These are phyloP conservation scores for Sideroxylon spinosum DNA, from an alignment of 179 eudicot species.

Conservation along the genomic window DNA sequence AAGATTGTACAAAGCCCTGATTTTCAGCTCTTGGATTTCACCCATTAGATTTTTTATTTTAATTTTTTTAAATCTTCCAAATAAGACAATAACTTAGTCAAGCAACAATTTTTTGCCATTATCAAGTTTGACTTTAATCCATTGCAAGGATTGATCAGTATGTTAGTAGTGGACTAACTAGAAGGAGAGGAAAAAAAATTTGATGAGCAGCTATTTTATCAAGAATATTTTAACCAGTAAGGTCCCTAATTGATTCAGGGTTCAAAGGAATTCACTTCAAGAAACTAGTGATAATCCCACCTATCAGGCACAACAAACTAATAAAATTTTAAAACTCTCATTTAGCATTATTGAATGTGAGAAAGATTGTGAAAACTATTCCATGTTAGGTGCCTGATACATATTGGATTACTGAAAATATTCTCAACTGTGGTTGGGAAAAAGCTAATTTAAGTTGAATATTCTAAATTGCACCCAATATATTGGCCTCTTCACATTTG, in stretches of 20 bases:
- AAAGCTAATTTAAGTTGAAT: no score
- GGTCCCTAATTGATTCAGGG: no score
- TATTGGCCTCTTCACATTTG: not conserved
- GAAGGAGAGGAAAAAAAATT: not conserved
- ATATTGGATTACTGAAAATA: not conserved
- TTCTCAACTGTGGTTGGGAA: not conserved
- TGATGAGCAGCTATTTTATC: not conserved
- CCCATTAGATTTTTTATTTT: not conserved
- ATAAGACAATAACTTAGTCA: not conserved
- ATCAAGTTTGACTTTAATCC: no score
- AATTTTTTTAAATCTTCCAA: no score
- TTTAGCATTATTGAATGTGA: not conserved
- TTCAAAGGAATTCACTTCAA: no score
- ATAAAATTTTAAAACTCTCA: not conserved
- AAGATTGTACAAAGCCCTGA: not conserved
- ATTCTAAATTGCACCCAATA: no score
- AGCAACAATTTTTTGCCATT: not conserved
- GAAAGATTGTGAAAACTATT: not conserved
- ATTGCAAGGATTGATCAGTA: not conserved
- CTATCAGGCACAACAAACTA: not conserved
- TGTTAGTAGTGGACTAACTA: not conserved
- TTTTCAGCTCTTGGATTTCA: not conserved
- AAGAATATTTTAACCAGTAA: not conserved
- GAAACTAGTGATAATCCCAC: no score
- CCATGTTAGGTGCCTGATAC: not conserved